Conservation (phyloP, 139 green algal species). For the Astrephomene gubernaculifera region DNA sequence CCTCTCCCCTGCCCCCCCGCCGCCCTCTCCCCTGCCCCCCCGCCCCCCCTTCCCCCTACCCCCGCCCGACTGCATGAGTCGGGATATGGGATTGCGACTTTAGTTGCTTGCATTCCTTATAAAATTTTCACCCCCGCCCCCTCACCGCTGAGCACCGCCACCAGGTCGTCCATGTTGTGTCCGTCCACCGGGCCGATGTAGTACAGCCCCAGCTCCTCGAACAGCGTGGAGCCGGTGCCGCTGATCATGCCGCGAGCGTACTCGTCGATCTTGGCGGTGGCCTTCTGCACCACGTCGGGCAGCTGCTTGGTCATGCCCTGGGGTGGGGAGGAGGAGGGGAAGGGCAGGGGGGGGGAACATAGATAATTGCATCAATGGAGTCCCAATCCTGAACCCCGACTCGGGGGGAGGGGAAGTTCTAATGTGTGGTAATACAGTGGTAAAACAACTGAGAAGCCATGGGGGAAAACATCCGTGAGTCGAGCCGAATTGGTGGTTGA, state of each 20-base stretch:
- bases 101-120: no score
- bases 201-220: conserved; percentile 99
- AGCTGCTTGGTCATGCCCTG: conserved; percentile 96
- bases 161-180: conserved; percentile 94
- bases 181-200: conserved; percentile 99
- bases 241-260: conserved; percentile 99
- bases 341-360: no score
- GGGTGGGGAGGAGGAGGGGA: no score
- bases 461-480: no score
- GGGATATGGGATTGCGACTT: no score
- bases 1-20: background rate
- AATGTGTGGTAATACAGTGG: no score
- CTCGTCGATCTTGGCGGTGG: conserved; percentile 99
- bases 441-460: no score
- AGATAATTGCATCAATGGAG: no score
- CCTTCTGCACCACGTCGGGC: conserved; percentile 84
- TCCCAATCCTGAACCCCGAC: no score
- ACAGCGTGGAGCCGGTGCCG: conserved; percentile 93
- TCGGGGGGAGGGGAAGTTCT: no score
- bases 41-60: background rate
- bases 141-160: conserved; percentile 83
- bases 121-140: background rate
- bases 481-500: no score
- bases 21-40: background rate
- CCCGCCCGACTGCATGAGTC: background rate